Base-by-base conservation (phyloP, 768 basidiomycete species). In the Podaxis carcinomalis region DNA sequence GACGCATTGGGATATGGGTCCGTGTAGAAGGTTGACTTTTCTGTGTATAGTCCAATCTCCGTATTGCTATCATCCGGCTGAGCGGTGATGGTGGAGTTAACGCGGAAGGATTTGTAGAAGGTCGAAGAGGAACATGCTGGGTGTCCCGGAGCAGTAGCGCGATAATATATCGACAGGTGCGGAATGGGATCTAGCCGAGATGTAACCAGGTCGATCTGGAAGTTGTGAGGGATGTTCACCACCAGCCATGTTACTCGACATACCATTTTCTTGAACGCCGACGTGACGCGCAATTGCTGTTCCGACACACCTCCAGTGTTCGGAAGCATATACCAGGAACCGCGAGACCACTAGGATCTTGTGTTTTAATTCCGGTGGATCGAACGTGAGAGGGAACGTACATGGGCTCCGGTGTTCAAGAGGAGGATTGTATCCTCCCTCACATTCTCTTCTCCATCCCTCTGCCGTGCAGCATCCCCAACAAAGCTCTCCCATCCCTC, bases 401-500 rank as follows among this genome's bases (percentile, higher is more conserved):
- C 64, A 28, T 67, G 64, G 3, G 61, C 55, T 16, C 64, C 64
- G 1, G 61, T 62, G 42, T 67, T 65, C 53, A 67, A 13, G 2
- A 65, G 49, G 3, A 67, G 39, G 13, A 67, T 59, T 0, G 63
- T 65, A 46, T 68, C 65, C 27, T 62, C 54, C 9, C 46, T 59
- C 19, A 63, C 65, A 19, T 23, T 56, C 4, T 57, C 63, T 21
- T 68, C 61, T 13, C 60, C 62, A 7, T 50, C 56, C 21, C 62
- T 13, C 6, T 23, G n/a, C 47, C 32, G 51, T 10, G 62, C 58
- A 10, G 59, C 36, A 14, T 57, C 53, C 19, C 40, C 16, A n/a
- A 68, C 37, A 36, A 63, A 68, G 7, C 35, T 36, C 44, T 63
- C 67, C 65, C 67, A 68, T 2, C 57, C 65, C 19, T 66, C 63